phyloP scores from a whole-genome alignment of 164 flowering plant species.

The Paratinospora sagittata region DNA sequence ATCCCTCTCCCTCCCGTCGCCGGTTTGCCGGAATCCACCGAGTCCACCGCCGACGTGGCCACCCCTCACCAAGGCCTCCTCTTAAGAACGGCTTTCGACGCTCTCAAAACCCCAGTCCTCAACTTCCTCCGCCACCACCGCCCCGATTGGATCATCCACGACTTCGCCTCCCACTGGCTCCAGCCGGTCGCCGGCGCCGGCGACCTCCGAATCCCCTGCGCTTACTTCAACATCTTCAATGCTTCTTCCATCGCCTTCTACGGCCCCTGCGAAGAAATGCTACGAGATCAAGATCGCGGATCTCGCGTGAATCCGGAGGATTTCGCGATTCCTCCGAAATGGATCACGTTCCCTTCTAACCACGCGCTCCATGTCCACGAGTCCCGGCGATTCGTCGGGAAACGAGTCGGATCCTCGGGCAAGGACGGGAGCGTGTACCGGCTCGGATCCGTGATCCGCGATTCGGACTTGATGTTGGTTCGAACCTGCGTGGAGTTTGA shows the following conservation, averaged over 20 bases:
- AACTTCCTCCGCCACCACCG: constrained; percentile 10
- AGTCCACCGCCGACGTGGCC: constrained; percentile 39
- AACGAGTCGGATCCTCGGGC: background rate
- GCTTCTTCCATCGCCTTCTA: constrained; percentile 3
- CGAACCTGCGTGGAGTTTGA: background rate
- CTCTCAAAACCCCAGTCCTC: constrained; percentile 23
- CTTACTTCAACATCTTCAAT: constrained; percentile 9
- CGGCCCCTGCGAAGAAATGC: background rate
- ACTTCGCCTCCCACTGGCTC: constrained; percentile 12
- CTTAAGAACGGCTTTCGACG: constrained; percentile 35
- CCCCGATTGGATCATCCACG: constrained; percentile 24
- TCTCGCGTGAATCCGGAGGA: background rate
- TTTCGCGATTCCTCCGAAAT: background rate
- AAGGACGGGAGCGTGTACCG: background rate
- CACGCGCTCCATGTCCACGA: background rate
- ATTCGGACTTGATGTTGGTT: background rate
- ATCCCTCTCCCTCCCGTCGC: constrained; percentile 20
- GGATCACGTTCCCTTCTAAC: constrained; percentile 6
- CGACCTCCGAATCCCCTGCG: background rate
- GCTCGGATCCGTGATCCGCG: background rate
- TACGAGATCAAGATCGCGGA: background rate
- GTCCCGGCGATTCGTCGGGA: background rate
- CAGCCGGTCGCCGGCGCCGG: constrained; percentile 3
- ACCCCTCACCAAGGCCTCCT: constrained; percentile 19
- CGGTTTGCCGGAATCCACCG: constrained; percentile 23